Base-by-base conservation (phyloP, 1,139 yeast genomes). In the Candida sp. region DNA sequence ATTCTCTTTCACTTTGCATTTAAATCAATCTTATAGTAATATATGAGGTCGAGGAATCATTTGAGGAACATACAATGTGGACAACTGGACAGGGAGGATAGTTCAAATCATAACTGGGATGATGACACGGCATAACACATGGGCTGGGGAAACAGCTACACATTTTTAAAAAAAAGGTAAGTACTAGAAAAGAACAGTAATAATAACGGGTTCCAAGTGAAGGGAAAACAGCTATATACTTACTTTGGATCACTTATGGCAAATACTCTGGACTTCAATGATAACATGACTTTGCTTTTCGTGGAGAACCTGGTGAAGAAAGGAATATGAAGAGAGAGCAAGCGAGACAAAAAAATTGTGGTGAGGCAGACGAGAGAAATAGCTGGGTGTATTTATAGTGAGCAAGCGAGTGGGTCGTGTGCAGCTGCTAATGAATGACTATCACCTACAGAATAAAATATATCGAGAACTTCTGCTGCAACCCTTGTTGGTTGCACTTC, bases 201-300 rank as follows among this genome's bases (percentile, higher is more conserved):
- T 17, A 17, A 17, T 17, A 17, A 17, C 17, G 17, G 17, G 17
- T 17, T 17, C 17, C 17, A 17, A 17, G 17, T 17, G 17, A 2
- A 17, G 22, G 12, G 22, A 12, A 26, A 43, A 12, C 8, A 31
- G 27, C 31, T 35, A 33, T 35, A 35, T 26, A 34, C 46, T 43
- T 43, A 41, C 42, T 40, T 44, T 35, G 32, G 28, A 38, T 42
- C 50, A 47, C 31, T 44, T 49, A 43, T 41, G 41, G 23, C 43
- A 30, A 38, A 23, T 41, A 48, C 50, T 47, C 53, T 47, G 53
- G 53, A 39, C 53, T 50, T 41, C 34, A 50, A 47, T 41, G 38
- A 32, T 43, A 35, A 48, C 49, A 50, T 50, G 53, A 38, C 42
- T 44, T 37, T 42, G 32, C 30, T 9, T 40, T 25, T 27, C 7